Base-by-base conservation (phyloP, 2,329 filamentous ascomycete species). In the Furcasterigmium sp. region DNA sequence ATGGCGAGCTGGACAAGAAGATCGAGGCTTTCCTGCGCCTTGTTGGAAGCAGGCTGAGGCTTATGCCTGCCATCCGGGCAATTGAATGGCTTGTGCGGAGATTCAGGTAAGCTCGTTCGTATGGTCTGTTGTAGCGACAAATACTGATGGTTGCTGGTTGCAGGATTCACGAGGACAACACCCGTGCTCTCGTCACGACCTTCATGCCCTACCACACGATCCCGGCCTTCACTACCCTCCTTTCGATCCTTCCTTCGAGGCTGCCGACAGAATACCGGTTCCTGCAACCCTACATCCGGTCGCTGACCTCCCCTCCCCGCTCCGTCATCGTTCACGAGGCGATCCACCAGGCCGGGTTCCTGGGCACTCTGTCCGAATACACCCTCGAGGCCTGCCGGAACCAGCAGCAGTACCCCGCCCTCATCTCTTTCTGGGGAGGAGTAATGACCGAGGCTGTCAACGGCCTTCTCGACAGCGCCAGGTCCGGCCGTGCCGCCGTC, bases 21-120 rank as follows among this genome's bases (percentile, higher is more conserved):
- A 68, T 97, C 44, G 86, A 94, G 54, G 78, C 80, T 13, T 98
- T 97, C 59, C 70, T 99, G 52, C 85, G 83, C 25, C 73, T 97
- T 13, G 82, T 86, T 10, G 85, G 87, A 18, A 81, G 83, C 20
- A 79, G 85, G 32, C 62, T 98, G 51, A 75, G 91, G 50, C 72
- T 99, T 25, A 90, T 85, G 68, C 91, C 93, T 32, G 89, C 88
- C 1, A 80, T 95, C 42, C 95, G 94, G 66, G 83, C 91, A 14
- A 75, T 97, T 29, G 94, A 99, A 69, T 99, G 93, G 93, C 76
- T 98, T 37, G 78, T 98, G 43, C 76, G 93, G 57, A 78, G 91
- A 56, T 98, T 97, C 58, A 82, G 84, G 89, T 94, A 70, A 48
- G 75, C 54, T 8, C 23, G n/a, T n/a, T n/a, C 29, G 7, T n/a